Evolutionary conservation across 2,329 filamentous ascomycete genomes (phyloP).

Genomic region (Ploettnerulaceae sp.): DNA sequence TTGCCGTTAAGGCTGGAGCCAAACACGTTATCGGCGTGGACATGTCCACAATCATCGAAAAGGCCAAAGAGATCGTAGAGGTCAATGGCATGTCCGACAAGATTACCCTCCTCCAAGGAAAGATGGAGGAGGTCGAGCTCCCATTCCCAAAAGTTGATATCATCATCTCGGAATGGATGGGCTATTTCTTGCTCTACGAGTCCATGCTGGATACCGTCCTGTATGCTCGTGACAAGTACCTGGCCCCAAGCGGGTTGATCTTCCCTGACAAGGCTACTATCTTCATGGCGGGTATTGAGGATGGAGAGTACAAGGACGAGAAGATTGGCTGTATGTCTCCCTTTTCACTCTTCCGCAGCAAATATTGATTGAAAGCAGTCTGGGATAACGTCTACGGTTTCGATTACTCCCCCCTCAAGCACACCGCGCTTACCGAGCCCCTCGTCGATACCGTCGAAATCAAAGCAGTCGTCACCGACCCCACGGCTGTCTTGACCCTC

Average conservation of each 20-base stretch:
- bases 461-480: conserved; percentile 94
- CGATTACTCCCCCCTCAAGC: conserved; percentile 90
- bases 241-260: conserved; percentile 81
- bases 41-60: conserved; percentile 99
- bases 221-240: conserved; percentile 90
- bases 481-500: conserved; percentile 75
- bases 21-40: conserved; percentile 99
- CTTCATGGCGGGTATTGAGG: conserved; percentile 94
- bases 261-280: conserved; percentile 99
- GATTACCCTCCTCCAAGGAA: conserved; percentile 96
- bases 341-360: not conserved
- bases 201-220: conserved; percentile 98
- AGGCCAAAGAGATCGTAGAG: conserved; percentile 91
- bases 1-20: conserved; percentile 90
- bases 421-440: conserved; percentile 88
- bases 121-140: conserved; percentile 97
- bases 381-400: conserved; percentile 99
- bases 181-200: conserved; percentile 98
- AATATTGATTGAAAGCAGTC: conserved; percentile 53
- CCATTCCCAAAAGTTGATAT: conserved; percentile 97
- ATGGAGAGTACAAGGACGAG: conserved; percentile 99
- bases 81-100: conserved; percentile 89
- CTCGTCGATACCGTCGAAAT: conserved; percentile 97
- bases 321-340: conserved; percentile 87
- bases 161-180: conserved; percentile 99